Evolutionary conservation across 176 grass and related monocot species (phyloP).

Genomic region (Typha latifolia): DNA sequence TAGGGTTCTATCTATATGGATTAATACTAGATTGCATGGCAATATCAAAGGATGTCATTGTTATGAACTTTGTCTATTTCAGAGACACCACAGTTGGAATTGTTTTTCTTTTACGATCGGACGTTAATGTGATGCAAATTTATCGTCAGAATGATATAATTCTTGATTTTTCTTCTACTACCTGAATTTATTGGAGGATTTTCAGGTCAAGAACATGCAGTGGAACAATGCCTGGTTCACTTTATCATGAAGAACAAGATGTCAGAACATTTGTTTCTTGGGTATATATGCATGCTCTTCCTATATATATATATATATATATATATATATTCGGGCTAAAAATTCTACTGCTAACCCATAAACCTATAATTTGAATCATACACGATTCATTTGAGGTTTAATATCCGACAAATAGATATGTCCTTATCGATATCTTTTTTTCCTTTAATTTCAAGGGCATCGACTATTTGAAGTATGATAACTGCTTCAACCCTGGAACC

Average conservation of each 20-base stretch:
- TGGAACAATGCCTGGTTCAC: slow-evolving; percentile 69
- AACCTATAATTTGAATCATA: not conserved
- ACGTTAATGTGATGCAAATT: too few relatives aligned
- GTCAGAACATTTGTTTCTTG: slow-evolving; percentile 72
- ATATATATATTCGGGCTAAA: too few relatives aligned
- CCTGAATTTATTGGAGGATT: not conserved
- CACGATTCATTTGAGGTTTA: not conserved
- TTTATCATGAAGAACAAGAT: slow-evolving; percentile 83
- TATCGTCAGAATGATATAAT: not conserved
- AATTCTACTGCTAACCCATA: too few relatives aligned
- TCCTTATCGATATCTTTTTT: not conserved
- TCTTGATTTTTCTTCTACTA: not conserved
- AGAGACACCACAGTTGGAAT: too few relatives aligned
- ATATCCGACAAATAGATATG: not conserved
- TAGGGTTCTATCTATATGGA: not conserved
- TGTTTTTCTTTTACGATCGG: too few relatives aligned
- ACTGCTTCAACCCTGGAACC: slow-evolving; percentile 59
- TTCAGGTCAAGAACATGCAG: slow-evolving; percentile 69
- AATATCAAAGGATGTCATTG: too few relatives aligned
- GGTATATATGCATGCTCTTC: slow-evolving; percentile 45
- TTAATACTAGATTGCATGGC: too few relatives aligned
- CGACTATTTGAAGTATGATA: slow-evolving; percentile 96
- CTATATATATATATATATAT: not conserved
- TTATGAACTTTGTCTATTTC: not conserved
- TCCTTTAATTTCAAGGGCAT: slow-evolving; percentile 37